A percentile compares a stretch with the other conserved stretches of the same genome.
Evolutionary conservation across 129 eudicot species (phyloP).

Genomic region (Flaveria linearis): DNA sequence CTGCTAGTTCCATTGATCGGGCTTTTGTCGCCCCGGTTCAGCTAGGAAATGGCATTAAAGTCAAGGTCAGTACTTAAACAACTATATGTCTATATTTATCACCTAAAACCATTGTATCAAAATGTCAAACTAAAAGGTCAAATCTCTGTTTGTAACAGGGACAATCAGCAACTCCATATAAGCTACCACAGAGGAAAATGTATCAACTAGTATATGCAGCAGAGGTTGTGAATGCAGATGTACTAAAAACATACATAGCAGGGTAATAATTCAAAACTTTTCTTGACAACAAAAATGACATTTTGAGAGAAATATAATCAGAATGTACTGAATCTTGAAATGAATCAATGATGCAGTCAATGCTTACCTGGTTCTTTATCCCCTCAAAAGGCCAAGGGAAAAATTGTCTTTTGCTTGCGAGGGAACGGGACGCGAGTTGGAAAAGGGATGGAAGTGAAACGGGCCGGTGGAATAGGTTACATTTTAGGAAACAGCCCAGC

Average conservation of each 20-base stretch:
- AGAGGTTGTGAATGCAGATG: conserved; percentile 49
- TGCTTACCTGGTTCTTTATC: conserved; percentile 79
- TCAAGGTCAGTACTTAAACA: conserved; percentile 49
- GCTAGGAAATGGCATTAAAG: conserved; percentile 66
- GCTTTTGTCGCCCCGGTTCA: conserved; percentile 52
- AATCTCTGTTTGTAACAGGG: conserved; percentile 50
- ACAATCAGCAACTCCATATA: conserved; percentile 70
- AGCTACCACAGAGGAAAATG: conserved; percentile 54
- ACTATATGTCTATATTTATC: background rate
- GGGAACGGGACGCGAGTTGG: conserved; percentile 89
- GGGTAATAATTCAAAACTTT: conserved; percentile 47
- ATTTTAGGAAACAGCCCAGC: conserved; percentile 66
- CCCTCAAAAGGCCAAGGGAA: conserved; percentile 68
- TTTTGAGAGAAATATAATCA: background rate
- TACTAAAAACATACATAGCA: conserved; percentile 49
- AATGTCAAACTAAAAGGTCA: conserved; percentile 18
- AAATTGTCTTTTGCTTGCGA: conserved; percentile 76
- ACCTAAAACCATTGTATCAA: background rate
- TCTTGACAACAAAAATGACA: background rate
- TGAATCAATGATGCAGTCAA: conserved; percentile 56
- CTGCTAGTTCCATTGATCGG: conserved; percentile 88
- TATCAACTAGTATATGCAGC: conserved; percentile 81
- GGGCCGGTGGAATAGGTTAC: conserved; percentile 87
- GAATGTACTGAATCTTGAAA: conserved; percentile 16
- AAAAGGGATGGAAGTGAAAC: conserved; percentile 76